Evolutionary conservation across 805 yeast species (phyloP), one percentile per base, ranked within the genome.

Genomic region (Kluyveromyces dobzhanskii): DNA sequence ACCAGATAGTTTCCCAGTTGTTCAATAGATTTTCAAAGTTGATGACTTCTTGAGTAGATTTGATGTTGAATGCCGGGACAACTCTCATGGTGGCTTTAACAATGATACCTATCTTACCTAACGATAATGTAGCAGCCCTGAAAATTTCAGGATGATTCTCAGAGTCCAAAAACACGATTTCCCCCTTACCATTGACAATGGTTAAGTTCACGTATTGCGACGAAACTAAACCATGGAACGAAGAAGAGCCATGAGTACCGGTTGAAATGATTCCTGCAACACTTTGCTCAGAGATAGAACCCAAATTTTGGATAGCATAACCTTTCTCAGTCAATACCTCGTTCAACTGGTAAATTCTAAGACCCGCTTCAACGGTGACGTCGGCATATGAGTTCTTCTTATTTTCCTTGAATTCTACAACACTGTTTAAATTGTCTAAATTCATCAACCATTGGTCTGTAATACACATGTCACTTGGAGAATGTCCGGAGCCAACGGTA

Each of bases 221-320:
- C 7, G 92, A 76, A 2, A 90, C 83, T 27, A 88, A 67, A 1
- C 97, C 97, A 53, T 92, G 97, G 57, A 73, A 85, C 30, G 90
- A 94, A 8, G 95, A 80, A 0, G 97, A 83, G 6, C 98, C 98
- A 56, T 90, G 98, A 0, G 97, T 87, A 21, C 97, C 97, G 0
- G 97, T 90, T 2, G 95, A 82, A 32, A 92, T 86, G 47, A 88
- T 78, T n/a, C 98, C 98, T 3, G 94, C 97, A 18, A 87, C 69
- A 12, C 94, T 83, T 58, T 90, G 97, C 45, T 86, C 96, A 30
- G 92, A 78, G 39, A 90, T 90, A 1, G 97, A 87, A 1, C 97
- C 97, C 51, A 92, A 66, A 53, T 84, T 90, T 61, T 90, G 97
- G 42, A 90, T 67, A 4, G 95, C 94, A 43, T 85, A 71, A 1